Evolutionary conservation across 2,329 filamentous ascomycete genomes (phyloP), one percentile per base, ranked within the genome.

Genomic region (Epichloe sylvatica): DNA sequence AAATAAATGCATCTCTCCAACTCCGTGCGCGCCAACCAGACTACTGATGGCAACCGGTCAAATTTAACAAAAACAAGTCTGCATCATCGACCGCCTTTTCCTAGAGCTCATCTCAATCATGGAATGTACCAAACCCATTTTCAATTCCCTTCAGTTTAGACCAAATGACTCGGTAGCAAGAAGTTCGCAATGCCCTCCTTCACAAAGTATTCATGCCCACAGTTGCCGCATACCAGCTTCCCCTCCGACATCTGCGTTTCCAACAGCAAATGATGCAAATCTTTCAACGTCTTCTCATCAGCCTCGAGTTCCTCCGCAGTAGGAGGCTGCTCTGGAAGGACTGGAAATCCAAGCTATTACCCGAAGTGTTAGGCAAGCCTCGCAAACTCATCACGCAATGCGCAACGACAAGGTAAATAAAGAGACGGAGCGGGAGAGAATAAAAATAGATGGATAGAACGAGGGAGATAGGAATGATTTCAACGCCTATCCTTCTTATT

Each of bases 181-280:
- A 98, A 98, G 67, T 97, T 97, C 52, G 89, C 88, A 65, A 97
- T 95, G 5, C 92, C 92, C 69, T 98, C 91, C 64, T 92, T 90
- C 54, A 98, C 83, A 52, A 81, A 81, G 67, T 97, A 98, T 71
- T 94, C 87, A 64, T 97, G 91, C 45, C 86, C 87, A 64, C 92
- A 98, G 67, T 85, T 86, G 45, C 80, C 89, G 65, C 92, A 98
- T 5, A 90, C 85, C 55, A 98, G 74, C 68, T 86, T 91, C 3
- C 92, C 3, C 68, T 91, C 86, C 37, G 80, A 77, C 52, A 98
- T 86, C 60, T 89, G 84, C 52, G 92, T 98, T 75, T 97, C 86
- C 57, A 96, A 74, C 37, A 97, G 72, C 49, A 96, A 66, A 21
- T 78, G 77, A 66, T 97, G 90, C 60, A 96, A 68, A 57, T 94